These are phyloP conservation scores for Tarenaya hassleriana DNA, from an alignment of 345 rosid species.

Conservation along the genomic window DNA sequence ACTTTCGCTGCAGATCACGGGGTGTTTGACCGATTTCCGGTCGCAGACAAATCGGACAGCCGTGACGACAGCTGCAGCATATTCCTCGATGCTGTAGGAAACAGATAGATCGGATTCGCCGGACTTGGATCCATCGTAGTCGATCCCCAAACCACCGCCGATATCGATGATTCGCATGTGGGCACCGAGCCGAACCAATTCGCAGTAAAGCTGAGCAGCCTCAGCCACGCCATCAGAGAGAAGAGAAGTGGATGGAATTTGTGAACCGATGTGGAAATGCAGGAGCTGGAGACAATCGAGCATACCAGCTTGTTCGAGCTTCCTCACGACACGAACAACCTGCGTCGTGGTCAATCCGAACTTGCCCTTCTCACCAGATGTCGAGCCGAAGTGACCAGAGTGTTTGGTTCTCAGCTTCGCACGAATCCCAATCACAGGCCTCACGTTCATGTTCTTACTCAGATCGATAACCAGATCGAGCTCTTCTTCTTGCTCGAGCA, in stretches of 20 bases:
- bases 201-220: slow-evolving; percentile 89
- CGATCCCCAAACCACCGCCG: slow-evolving; percentile 90
- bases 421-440: slow-evolving; percentile 69
- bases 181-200: slow-evolving; percentile 84
- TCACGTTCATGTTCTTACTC: slow-evolving; percentile 51
- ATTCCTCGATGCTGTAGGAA: slow-evolving; percentile 75
- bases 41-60: slow-evolving; percentile 61
- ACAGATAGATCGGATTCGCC: slow-evolving; percentile 79
- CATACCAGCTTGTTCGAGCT: slow-evolving; percentile 58
- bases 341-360: slow-evolving; percentile 76
- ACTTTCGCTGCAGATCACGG: slow-evolving; percentile 77
- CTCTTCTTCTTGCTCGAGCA: slow-evolving; percentile 91
- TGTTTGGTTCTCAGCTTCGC: slow-evolving; percentile 90
- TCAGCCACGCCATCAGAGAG: slow-evolving; percentile 70
- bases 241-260: slow-evolving; percentile 69
- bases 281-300: slow-evolving; percentile 74
- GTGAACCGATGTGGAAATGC: slow-evolving; percentile 94
- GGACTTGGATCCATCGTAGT: slow-evolving; percentile 90
- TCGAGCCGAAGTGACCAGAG: slow-evolving; percentile 88
- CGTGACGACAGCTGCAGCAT: slow-evolving; percentile 72
- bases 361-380: slow-evolving; percentile 98
- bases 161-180: slow-evolving; percentile 68
- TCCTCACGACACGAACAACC: slow-evolving; percentile 65
- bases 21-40: slow-evolving; percentile 65
- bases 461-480: slow-evolving; percentile 61